Evolutionary conservation across 2,329 filamentous ascomycete genomes (phyloP).

Genomic region (Helotiales sp.): DNA sequence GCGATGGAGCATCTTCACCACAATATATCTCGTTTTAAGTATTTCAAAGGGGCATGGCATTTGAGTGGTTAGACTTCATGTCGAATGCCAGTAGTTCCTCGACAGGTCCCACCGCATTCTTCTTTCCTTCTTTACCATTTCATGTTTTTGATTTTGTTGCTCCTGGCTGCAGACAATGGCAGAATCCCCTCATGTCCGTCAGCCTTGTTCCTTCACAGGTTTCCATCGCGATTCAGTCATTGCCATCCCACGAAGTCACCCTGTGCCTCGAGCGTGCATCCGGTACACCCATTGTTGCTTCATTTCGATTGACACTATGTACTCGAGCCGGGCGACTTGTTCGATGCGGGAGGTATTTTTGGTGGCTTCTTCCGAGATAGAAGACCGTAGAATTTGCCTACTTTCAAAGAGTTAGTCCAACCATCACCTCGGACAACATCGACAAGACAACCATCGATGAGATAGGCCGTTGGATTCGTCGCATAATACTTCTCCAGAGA

Average conservation of each 20-base stretch:
- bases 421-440: no score
- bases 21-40: background rate
- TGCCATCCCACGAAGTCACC: background rate
- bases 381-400: no score
- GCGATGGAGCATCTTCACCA: conserved; percentile 12
- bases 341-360: no score
- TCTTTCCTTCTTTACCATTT: background rate
- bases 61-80: background rate
- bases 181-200: background rate
- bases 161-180: background rate
- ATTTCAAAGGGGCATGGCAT: background rate
- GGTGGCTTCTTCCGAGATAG: no score
- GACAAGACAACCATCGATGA: no score
- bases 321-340: background rate
- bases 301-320: background rate
- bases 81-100: background rate
- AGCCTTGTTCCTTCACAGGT: background rate
- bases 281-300: background rate
- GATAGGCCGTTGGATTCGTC: no score
- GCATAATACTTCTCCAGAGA: no score
- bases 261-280: background rate
- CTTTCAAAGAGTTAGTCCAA: no score
- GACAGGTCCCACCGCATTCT: background rate
- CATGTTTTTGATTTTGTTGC: background rate
- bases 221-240: background rate